Evolutionary conservation across 257 asterid genomes (phyloP), one percentile per base, ranked within the genome.

Genomic region (Penstemon davidsonii): DNA sequence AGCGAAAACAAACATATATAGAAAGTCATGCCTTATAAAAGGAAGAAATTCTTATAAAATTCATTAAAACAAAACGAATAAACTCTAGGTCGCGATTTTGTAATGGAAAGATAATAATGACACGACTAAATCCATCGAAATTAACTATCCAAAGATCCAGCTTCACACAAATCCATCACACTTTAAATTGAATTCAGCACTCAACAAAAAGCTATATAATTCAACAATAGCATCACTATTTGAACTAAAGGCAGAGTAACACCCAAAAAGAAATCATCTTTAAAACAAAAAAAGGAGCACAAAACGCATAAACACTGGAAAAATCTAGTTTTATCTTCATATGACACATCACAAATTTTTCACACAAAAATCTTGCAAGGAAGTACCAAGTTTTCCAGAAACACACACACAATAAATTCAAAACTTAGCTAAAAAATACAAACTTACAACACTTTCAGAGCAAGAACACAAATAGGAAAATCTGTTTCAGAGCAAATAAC

Each of bases 381-480:
- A 41, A 45, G 10, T 5, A 47, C 8, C 7, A 43, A 7, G 52
- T n/a, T 55, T 8, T 47, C 8, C 52, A 44, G 56, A 0, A 18
- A 4, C 50, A 47, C 36, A 47, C 36, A 39, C 66, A 70, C 5
- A 66, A 59, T 9, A 57, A 59, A 66, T 59, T 44, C 60, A 43
- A 46, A 15, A 55, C 64, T 50, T 6, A 52, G 65, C 60, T 43
- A 59, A 42, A 57, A n/a, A 50, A 6, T 4, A 47, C 57, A 56
- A 68, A 13, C 66, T 11, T 5, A 53, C 56, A 46, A 47, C 44
- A 68, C 56, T 56, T 57, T 4, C 45, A 65, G 50, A 67, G 41
- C 39, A 52, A 60, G 12, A 72, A 50, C 67, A 56, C 54, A 68
- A 67, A n/a, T 59, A 63, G 2, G 9, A 62, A 73, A 62, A 43